Percentiles rank a stretch among this genome's conserved stretches.
phyloP scores from a whole-genome alignment of 352 stramenopile species.

The Aphanomyces cochlioides region DNA sequence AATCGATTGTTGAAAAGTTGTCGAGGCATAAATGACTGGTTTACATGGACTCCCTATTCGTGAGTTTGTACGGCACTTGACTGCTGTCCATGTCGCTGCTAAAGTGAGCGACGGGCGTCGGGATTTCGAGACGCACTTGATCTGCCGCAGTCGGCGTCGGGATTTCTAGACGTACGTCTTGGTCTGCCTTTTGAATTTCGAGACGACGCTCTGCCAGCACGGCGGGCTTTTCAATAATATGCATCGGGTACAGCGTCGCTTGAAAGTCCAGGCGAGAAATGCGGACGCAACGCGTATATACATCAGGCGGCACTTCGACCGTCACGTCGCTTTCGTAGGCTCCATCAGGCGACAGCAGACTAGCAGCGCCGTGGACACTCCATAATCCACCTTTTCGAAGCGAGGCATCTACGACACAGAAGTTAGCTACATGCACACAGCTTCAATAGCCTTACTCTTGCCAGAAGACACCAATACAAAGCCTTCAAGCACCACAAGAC shows the following conservation, averaged over 20 bases:
- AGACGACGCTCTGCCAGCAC: constrained; percentile 17
- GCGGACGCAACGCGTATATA: constrained; percentile 12
- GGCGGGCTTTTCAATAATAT: constrained; percentile 5
- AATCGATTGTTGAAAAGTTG: no score
- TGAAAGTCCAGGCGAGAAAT: constrained; percentile 27
- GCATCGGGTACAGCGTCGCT: constrained; percentile 28
- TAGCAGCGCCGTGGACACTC: constrained; percentile 13
- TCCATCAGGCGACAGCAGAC: constrained; percentile 7
- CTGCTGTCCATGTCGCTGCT: constrained; percentile 1
- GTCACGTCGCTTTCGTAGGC: constrained; percentile 24
- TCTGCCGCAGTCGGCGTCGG: constrained; percentile 1
- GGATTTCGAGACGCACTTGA: no score
- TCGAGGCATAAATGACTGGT: no score
- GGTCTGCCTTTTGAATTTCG: constrained; percentile 20
- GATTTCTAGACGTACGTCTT: neutral
- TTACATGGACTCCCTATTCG: constrained; percentile 6
- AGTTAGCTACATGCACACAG: neutral
- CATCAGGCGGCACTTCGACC: constrained; percentile 15
- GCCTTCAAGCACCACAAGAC: constrained; percentile 10
- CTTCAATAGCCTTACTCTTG: neutral
- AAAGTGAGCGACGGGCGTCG: neutral
- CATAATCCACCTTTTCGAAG: constrained; percentile 7
- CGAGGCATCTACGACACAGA: neutral
- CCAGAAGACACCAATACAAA: neutral
- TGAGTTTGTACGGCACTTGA: constrained; percentile 19